Evolutionary conservation across 2,329 filamentous ascomycete species (phyloP).

Genomic region (Aspergillus sp.): DNA sequence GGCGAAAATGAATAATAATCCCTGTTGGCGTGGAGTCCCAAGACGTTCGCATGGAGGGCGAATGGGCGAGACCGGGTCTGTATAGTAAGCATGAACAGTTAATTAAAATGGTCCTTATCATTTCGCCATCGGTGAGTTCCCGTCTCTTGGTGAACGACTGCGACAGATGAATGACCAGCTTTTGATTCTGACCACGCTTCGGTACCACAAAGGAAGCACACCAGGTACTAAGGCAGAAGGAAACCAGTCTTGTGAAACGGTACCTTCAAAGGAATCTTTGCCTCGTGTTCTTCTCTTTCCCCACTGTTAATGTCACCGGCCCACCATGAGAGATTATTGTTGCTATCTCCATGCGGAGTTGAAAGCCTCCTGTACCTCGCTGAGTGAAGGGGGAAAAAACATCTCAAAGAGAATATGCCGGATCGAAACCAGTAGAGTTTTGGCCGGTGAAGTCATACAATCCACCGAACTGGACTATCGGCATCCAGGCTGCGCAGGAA

Average conservation of each 20-base stretch:
- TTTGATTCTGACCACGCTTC: not conserved
- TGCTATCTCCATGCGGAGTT: conserved; percentile 2
- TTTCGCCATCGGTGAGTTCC: no score
- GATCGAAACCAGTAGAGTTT: not conserved
- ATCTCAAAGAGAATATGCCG: not conserved
- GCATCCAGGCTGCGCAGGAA: not conserved
- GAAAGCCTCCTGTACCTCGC: not conserved
- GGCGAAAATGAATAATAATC: not conserved
- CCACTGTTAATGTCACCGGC: not conserved
- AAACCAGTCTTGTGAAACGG: not conserved
- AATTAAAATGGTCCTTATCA: no score
- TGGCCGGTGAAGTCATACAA: not conserved
- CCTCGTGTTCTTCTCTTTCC: not conserved
- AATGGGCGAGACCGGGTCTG: not conserved
- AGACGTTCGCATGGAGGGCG: not conserved
- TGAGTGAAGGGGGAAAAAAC: not conserved
- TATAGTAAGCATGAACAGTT: not conserved
- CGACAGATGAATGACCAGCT: not conserved
- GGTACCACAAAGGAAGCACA: not conserved
- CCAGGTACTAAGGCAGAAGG: not conserved
- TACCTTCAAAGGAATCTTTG: not conserved
- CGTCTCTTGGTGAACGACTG: no score
- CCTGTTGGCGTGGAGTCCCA: not conserved
- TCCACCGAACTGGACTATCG: not conserved
- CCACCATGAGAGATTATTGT: not conserved